These are phyloP conservation scores for Diplodia intermedia DNA, from an alignment of 2,329 filamentous ascomycete genomes.

Conservation along the genomic window DNA sequence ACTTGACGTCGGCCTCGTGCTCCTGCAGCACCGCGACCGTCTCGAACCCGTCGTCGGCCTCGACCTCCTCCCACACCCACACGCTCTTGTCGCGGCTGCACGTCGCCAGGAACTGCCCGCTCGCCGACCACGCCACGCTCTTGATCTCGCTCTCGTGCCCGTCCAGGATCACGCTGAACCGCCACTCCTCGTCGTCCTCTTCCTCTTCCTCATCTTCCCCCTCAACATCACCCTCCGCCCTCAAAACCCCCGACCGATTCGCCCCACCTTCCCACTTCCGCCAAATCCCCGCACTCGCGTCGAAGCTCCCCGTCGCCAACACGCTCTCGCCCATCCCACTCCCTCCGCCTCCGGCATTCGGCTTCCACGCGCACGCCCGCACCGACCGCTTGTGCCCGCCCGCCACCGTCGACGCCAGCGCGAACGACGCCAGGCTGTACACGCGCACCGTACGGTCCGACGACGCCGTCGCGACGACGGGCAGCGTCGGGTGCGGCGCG, in stretches of 20 bases:
- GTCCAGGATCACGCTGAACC: conserved; percentile 88
- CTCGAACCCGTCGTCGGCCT: conserved; percentile 95
- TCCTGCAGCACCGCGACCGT: conserved; percentile 94
- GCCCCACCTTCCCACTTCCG: conserved; percentile 70
- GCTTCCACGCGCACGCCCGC: conserved; percentile 88
- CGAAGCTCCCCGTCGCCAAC: conserved; percentile 91
- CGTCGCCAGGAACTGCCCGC: conserved; percentile 81
- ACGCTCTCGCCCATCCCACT: conserved; percentile 67
- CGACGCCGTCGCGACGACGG: conserved; percentile 87
- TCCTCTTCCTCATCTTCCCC: conserved; percentile 52
- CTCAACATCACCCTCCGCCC: neutral
- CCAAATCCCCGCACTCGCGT: conserved; percentile 80
- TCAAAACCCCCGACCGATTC: neutral
- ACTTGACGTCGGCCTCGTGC: conserved; percentile 95
- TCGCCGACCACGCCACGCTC: conserved; percentile 74
- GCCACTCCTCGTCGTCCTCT: conserved; percentile 82
- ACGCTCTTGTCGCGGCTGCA: conserved; percentile 92
- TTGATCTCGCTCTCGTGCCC: conserved; percentile 96
- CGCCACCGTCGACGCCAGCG: conserved; percentile 77
- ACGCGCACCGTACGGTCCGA: conserved; percentile 85
- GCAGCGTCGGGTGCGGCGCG: conserved; percentile 82
- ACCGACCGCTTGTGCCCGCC: conserved; percentile 92
- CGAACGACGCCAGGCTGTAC: conserved; percentile 84
- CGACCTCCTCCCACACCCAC: conserved; percentile 98
- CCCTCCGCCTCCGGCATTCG: conserved; percentile 63